Conservation (phyloP, 176 grass and related monocot species). For the Leersia perrieri region DNA sequence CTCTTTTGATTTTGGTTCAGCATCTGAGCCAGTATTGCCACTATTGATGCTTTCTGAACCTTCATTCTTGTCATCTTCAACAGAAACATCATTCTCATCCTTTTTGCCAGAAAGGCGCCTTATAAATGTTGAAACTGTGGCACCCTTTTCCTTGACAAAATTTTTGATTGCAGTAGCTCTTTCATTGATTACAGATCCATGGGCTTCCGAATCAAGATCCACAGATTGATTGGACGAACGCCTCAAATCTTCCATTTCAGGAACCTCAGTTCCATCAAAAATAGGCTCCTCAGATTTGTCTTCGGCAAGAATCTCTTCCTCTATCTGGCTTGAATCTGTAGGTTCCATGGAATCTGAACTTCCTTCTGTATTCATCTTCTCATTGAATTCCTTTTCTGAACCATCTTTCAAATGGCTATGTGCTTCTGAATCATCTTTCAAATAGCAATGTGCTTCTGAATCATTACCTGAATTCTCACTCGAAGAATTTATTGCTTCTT, state of each 20-base stretch:
- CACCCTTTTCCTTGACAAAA: conserved; percentile 88
- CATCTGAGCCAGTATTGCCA: conserved; percentile 29
- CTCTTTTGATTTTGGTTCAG: conserved; percentile 51
- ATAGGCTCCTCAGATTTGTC: conserved; percentile 71
- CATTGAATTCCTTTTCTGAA: conserved; percentile 32
- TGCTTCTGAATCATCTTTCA: conserved; percentile 28
- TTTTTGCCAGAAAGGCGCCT: conserved; percentile 87
- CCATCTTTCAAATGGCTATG: conserved; percentile 16
- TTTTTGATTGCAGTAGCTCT: conserved; percentile 80
- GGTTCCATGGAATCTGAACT: conserved; percentile 28
- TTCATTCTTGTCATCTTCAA: conserved; percentile 51
- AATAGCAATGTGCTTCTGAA: conserved; percentile 28
- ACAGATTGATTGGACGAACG: conserved; percentile 46
- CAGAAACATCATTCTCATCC: conserved; percentile 51
- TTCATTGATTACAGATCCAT: conserved; percentile 63
- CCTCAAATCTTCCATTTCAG: conserved; percentile 62
- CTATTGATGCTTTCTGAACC: conserved; percentile 31
- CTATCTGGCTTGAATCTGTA: conserved; percentile 35
- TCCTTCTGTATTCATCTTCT: conserved; percentile 28
- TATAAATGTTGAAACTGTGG: conserved; percentile 74
- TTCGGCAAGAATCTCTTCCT: conserved; percentile 60
- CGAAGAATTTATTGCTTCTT: conserved; percentile 30
- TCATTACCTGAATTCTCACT: conserved; percentile 23
- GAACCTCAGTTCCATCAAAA: conserved; percentile 88
- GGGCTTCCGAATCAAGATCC: conserved; percentile 43